Evolutionary conservation across 768 basidiomycete genomes (phyloP).

Genomic region (Termitomyces sp.): DNA sequence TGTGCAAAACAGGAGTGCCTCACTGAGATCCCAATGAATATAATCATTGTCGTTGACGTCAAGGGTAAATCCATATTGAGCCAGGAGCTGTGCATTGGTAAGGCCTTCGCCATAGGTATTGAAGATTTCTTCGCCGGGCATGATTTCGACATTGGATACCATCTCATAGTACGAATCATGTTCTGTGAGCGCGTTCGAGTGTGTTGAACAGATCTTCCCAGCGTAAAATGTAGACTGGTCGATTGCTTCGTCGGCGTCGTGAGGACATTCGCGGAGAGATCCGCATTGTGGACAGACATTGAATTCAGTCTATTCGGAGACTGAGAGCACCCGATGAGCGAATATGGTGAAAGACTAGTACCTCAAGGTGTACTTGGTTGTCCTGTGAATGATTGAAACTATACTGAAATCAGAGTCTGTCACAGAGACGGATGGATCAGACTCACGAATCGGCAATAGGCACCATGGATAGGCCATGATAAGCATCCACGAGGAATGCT

Average conservation of each 20-base stretch:
- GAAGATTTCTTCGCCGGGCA: constrained; percentile 52
- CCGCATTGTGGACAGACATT: constrained; percentile 73
- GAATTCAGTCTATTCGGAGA: constrained; percentile 46
- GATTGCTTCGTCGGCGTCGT: constrained; percentile 39
- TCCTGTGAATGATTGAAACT: constrained; percentile 73
- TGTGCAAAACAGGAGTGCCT: constrained; percentile 18
- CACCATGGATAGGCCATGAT: constrained; percentile 76
- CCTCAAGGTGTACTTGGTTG: constrained; percentile 72
- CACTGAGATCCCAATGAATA: constrained; percentile 35
- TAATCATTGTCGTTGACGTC: constrained; percentile 66
- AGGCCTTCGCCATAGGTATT: constrained; percentile 73
- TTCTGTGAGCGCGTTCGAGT: constrained; percentile 3
- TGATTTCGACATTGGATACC: constrained; percentile 51
- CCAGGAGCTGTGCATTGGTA: constrained; percentile 59
- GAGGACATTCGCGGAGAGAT: constrained; percentile 58
- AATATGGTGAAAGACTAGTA: constrained; percentile 17
- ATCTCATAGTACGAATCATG: constrained; percentile 54
- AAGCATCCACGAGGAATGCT: constrained; percentile 79
- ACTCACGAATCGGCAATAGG: constrained; percentile 81
- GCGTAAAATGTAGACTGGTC: background rate
- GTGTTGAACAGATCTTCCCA: background rate
- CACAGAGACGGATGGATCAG: constrained; percentile 5
- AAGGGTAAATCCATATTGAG: constrained; percentile 69
- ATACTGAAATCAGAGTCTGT: constrained; percentile 4
- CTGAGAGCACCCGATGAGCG: background rate